Base-by-base conservation (phyloP, 2,329 filamentous ascomycete species). In the Calonectria honghensis region DNA sequence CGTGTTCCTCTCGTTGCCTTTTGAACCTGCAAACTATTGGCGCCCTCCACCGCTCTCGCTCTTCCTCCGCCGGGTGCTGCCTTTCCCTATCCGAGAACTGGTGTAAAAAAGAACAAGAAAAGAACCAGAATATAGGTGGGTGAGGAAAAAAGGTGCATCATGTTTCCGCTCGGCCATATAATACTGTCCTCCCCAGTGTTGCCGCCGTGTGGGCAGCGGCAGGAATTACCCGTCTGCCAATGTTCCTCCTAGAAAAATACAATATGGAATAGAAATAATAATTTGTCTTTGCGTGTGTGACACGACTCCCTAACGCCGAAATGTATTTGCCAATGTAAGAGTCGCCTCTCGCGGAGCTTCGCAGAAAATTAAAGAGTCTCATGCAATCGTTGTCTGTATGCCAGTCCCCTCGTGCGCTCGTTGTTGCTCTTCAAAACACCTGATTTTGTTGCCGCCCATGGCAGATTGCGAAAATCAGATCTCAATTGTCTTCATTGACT, bases 401-500 rank as follows among this genome's bases (percentile, higher is more conserved):
- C 78, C 77, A 75, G 78, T 80, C 73, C 72, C 72, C 63, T 68
- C 64, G 74, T 79, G 73, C 73, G 77, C 76, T 79, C 76, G 70
- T 80, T 74, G 72, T 68, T 76, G 76, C 75, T 73, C 73, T 75
- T 73, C 72, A 79, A 78, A 73, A 70, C 70, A 68, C 50, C 68
- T 51, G 66, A 68, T 52, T 27, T 24, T 37, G 52, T 72, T 6
- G 54, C 52, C 37, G 45, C 67, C 63, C 68, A 66, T 72, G 52
- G 41, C 57, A 65, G 57, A 57, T 74, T 73, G 72, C 57, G 29
- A n/a, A 31, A 31, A 57, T 83, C 74, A 92, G 79, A 92, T 92
- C 83, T 91, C 90, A 83, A 92, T 92, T 75, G 89, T 90, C 86
- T 91, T 92, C 90, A 92, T 91, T 39, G 86, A 85, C 73, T 88